Evolutionary conservation across 2,329 filamentous ascomycete species (phyloP), one percentile per base, ranked within the genome.

Genomic region (Penicillium concentricum): DNA sequence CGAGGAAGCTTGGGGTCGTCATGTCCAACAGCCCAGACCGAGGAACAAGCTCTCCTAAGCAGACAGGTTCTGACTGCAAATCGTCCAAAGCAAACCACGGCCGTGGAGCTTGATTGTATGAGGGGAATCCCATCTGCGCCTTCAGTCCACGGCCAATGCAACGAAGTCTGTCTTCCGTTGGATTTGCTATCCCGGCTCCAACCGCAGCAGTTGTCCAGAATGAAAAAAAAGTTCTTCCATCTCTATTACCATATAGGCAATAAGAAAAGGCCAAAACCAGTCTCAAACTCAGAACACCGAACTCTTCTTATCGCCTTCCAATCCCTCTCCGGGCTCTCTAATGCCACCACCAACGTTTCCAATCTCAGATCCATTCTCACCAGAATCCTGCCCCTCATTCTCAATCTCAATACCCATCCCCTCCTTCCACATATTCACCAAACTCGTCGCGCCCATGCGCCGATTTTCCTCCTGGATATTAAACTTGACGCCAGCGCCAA

Each of bases 381-480:
- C n/a, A 28, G n/a, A 22, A 32, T 10, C 18, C n/a, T 22, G 15
- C 3, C 7, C 20, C 12, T 20, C 26, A n/a, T 32, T 22, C 24
- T 49, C n/a, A 24, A 7, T 4, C 8, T 34, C 24, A 18, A 38
- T 41, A 5, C 28, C 38, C 41, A 56, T 46, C n/a, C 68, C 66
- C 39, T 63, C 62, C 55, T 53, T 52, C 60, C 63, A 69, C 42
- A 70, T 39, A 42, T 49, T 44, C 58, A 60, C 59, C 61, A 74
- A 63, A 30, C 66, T 71, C 37, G 41, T 56, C 20, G 57, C 69
- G 5, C 71, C 70, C 58, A 69, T 57, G 45, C 54, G 34, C 58
- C 61, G 56, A 49, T 64, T 67, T 34, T 67, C 54, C 42, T 37
- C 41, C 37, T 55, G 42, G 30, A 67, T 51, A 51, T 60, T 63